A percentile compares a stretch with the other conserved stretches of the same genome.
Conservation (phyloP, 2,329 filamentous ascomycete species). For the Sclerotinia minor region DNA sequence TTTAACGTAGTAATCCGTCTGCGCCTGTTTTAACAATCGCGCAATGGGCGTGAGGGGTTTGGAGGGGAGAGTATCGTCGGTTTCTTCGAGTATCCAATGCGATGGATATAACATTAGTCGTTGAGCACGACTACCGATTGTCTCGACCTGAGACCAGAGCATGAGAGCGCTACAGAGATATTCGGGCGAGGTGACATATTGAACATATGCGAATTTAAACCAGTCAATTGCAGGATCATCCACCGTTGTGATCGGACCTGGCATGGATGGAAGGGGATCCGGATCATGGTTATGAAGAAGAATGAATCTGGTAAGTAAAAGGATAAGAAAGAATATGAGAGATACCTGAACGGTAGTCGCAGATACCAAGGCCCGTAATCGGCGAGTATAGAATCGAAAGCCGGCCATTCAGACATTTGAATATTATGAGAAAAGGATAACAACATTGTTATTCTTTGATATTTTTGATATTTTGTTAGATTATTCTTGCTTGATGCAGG, state of each 20-base stretch:
- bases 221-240: conserved; percentile 35
- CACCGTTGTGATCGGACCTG: conserved; percentile 29
- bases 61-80: conserved; percentile 28
- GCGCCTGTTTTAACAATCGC: conserved; percentile 33
- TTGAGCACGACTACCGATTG: conserved; percentile 37
- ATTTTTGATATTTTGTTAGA: not conserved
- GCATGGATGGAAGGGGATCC: conserved; percentile 20
- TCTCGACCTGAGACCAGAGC: conserved; percentile 38
- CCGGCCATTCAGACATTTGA: conserved; percentile 29
- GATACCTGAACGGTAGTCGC: conserved; percentile 29
- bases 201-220: conserved; percentile 36
- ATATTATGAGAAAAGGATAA: conserved; percentile 4
- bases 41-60: conserved; percentile 33
- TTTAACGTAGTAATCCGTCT: conserved; percentile 33
- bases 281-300: conserved; percentile 34
- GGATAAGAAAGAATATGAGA: conserved; percentile 27
- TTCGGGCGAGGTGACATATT: conserved; percentile 37
- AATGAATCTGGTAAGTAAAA: conserved; percentile 32
- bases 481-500: not conserved
- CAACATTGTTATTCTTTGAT: not conserved
- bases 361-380: conserved; percentile 30
- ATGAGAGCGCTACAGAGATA: conserved; percentile 38
- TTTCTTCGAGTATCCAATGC: conserved; percentile 34
- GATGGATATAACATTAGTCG: conserved; percentile 38
- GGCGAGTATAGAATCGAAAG: conserved; percentile 31